Base-by-base conservation (phyloP, 2,329 filamentous ascomycete species). In the Aspergillus vadensis region DNA sequence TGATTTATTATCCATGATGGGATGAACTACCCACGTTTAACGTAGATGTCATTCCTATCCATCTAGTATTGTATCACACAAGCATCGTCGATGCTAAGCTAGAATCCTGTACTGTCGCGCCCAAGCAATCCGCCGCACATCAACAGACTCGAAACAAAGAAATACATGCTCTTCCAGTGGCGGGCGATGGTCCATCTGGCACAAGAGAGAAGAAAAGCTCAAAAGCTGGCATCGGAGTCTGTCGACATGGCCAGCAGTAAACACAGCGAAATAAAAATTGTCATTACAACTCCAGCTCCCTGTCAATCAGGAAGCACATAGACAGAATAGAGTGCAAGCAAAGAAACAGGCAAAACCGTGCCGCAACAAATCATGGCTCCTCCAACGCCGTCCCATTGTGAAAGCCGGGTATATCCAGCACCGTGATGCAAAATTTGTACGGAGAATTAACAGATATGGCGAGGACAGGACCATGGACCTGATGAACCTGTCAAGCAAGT, bases 351-450 rank as follows among this genome's bases (percentile, higher is more conserved):
- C 49, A 58, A 19, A 54, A 43, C 64, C 51, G 59, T 63, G 64
- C 61, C 63, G 60, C 57, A 63, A 59, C 53, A 50, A 50, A 63
- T 58, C 51, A 69, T 64, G 65, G 64, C 58, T 67, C 68, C 66
- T 65, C 67, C 65, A 77, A 76, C 74, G 74, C 74, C 75, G 65
- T 74, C 74, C 74, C 66, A 74, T 70, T 70, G 69, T 74, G 73
- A 69, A 76, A 79, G 75, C 76, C 76, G 77, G 77, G 77, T 79
- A 79, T 79, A 79, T 79, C 77, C 77, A 77, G 77, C 76, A 78
- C 77, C 77, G 71, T 75, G 70, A 79, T 79, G 77, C 77, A 68
- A 79, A 77, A 74, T 76, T 44, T 75, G 72, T 75, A 75, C 69
- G 62, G 63, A 72, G 67, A 70, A 71, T 65, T 60, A 62, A 64